phyloP scores from a whole-genome alignment of 257 asterid species.

The Fraxinus anomala region DNA sequence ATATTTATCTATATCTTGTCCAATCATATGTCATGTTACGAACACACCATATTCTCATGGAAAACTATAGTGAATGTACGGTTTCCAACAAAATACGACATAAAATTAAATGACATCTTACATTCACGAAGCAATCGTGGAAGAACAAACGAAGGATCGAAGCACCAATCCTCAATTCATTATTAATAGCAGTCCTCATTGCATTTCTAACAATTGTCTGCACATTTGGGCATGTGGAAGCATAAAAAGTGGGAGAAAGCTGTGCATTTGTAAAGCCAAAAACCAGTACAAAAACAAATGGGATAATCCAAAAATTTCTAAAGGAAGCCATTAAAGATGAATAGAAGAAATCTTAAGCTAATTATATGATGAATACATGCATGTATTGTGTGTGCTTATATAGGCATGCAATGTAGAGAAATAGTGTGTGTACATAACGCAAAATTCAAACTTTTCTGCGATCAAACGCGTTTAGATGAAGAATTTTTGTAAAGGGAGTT shows the following conservation, averaged over 20 bases:
- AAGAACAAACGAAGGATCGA: constrained; percentile 64
- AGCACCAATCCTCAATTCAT: constrained; percentile 50
- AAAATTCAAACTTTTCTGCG: constrained; percentile 31
- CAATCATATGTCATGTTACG: too few relatives aligned
- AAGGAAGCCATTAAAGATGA: constrained; percentile 29
- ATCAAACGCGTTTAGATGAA: constrained; percentile 28
- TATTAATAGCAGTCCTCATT: constrained; percentile 45
- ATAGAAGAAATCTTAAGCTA: neutral
- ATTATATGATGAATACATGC: constrained; percentile 15
- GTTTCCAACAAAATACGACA: neutral
- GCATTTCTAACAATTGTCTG: constrained; percentile 39
- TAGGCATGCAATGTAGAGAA: constrained; percentile 8
- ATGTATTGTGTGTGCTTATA: constrained; percentile 15
- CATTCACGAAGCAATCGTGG: constrained; percentile 69
- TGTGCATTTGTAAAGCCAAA: constrained; percentile 42
- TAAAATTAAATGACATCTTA: constrained; percentile 12
- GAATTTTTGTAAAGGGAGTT: neutral
- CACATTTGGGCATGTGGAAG: constrained; percentile 45
- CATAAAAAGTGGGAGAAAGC: constrained; percentile 50
- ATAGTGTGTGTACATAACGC: neutral
- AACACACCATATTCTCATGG: too few relatives aligned
- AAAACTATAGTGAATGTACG: neutral
- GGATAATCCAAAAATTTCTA: constrained; percentile 12
- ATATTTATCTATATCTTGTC: too few relatives aligned
- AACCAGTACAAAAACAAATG: constrained; percentile 23